These are phyloP conservation scores for Lichtheimia ornata DNA, from an alignment of 371 early-diverging fungal genomes.

Conservation along the genomic window DNA sequence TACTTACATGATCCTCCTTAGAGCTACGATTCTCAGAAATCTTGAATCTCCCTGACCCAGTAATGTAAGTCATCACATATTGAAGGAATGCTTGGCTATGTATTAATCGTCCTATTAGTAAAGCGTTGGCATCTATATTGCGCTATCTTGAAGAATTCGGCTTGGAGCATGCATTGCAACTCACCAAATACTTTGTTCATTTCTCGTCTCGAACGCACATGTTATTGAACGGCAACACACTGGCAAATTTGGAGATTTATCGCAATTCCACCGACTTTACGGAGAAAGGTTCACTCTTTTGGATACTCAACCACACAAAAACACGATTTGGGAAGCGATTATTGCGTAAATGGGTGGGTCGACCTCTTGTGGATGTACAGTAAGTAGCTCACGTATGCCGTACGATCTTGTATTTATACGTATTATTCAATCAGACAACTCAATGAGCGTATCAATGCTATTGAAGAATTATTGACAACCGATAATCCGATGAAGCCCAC, in stretches of 20 bases:
- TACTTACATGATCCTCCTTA: not conserved
- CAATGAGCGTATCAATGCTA: constrained; percentile 68
- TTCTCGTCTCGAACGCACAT: constrained; percentile 73
- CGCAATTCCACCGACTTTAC: constrained; percentile 57
- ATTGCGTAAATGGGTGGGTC: constrained; percentile 79
- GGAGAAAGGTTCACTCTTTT: constrained; percentile 61
- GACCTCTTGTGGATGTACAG: constrained; percentile 63
- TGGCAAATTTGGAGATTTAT: constrained; percentile 78
- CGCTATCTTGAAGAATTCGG: constrained; percentile 67
- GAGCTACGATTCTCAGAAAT: constrained; percentile 21
- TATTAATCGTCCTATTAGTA: constrained; percentile 9
- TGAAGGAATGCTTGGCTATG: not conserved
- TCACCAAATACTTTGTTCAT: constrained; percentile 63
- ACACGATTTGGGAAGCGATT: constrained; percentile 79
- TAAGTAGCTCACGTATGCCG: not conserved
- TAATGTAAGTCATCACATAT: constrained; percentile 25
- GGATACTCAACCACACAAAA: constrained; percentile 67
- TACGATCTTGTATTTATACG: too few species aligned
- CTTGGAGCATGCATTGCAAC: constrained; percentile 54
- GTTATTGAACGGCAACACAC: constrained; percentile 75
- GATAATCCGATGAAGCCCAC: constrained; percentile 26
- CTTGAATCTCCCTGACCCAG: constrained; percentile 30
- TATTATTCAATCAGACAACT: constrained; percentile 39
- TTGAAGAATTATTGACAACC: constrained; percentile 60
- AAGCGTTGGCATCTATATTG: constrained; percentile 59